phyloP scores from a whole-genome alignment of 2,329 filamentous ascomycete genomes.

The Alternaria rosae region DNA sequence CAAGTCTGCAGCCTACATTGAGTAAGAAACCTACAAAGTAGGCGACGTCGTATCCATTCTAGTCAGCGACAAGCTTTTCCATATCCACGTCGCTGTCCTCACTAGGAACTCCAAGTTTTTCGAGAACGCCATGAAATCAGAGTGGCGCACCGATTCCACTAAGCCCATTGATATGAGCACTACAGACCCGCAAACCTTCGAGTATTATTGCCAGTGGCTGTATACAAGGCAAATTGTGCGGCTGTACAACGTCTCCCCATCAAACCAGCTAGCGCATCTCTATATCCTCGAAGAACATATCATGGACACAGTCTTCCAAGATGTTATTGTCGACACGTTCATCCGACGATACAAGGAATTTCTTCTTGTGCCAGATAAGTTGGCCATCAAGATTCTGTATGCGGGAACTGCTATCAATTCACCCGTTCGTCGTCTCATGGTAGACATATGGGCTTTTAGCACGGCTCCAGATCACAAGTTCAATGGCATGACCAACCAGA shows the following conservation, averaged over 20 bases:
- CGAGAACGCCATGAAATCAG: background rate
- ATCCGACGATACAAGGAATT: too few species aligned
- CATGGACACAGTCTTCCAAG: conserved; percentile 1
- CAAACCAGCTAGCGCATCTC: background rate
- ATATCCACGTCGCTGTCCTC: background rate
- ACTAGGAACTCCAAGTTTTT: background rate
- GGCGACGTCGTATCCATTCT: background rate
- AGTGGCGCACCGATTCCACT: background rate
- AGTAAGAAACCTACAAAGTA: too few species aligned
- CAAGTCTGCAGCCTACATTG: too few species aligned
- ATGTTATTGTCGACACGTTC: background rate
- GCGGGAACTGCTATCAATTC: background rate
- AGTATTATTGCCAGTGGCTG: conserved; percentile 9
- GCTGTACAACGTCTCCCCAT: too few species aligned
- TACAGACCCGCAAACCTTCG: conserved; percentile 2
- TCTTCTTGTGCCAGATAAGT: too few species aligned
- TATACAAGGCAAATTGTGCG: too few species aligned
- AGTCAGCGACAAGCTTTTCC: background rate
- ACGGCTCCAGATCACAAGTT: too few species aligned
- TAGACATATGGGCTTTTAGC: background rate
- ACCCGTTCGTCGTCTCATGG: background rate
- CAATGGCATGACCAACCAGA: background rate
- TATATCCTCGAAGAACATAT: conserved; percentile 4
- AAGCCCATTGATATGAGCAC: conserved; percentile 7
- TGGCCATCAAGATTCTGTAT: too few species aligned